phyloP scores from a whole-genome alignment of 176 grass and related monocot genomes.

The Zea luxurians region DNA sequence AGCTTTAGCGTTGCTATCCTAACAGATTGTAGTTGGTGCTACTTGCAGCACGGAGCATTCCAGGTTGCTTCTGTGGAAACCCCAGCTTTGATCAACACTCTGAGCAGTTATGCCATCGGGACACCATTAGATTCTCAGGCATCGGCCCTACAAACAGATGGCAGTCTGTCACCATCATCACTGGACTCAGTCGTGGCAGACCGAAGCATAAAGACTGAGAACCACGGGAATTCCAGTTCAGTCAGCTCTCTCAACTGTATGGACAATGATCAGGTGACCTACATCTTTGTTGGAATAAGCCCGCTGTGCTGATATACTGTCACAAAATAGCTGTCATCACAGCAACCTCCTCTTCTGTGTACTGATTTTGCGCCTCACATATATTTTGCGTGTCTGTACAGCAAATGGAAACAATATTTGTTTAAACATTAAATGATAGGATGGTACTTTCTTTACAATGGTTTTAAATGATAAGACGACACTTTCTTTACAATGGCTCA shows the following conservation, averaged over 20 bases:
- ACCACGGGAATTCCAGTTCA: conserved; percentile 59
- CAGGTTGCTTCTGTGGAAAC: conserved; percentile 51
- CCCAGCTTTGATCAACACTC: conserved; percentile 47
- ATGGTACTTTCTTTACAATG: background rate
- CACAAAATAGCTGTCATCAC: background rate
- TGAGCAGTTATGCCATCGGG: conserved; percentile 59
- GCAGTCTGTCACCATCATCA: conserved; percentile 76
- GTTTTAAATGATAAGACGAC: background rate
- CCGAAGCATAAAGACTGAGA: conserved; percentile 64
- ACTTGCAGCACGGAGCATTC: conserved; percentile 57
- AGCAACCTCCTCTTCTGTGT: background rate
- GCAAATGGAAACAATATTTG: conserved; percentile 10
- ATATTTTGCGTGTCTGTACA: background rate
- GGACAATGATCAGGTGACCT: conserved; percentile 65
- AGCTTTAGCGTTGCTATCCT: background rate
- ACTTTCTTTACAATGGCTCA: background rate
- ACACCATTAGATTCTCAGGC: conserved; percentile 69
- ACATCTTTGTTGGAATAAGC: background rate
- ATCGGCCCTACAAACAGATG: conserved; percentile 75
- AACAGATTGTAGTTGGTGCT: background rate
- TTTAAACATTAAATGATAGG: background rate
- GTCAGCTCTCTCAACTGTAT: conserved; percentile 60
- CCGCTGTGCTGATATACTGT: background rate
- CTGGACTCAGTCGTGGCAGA: conserved; percentile 81
- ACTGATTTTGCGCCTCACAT: background rate